These are phyloP conservation scores for Pseudogymnoascus sp. DNA, from an alignment of 2,329 filamentous ascomycete genomes.

Conservation along the genomic window DNA sequence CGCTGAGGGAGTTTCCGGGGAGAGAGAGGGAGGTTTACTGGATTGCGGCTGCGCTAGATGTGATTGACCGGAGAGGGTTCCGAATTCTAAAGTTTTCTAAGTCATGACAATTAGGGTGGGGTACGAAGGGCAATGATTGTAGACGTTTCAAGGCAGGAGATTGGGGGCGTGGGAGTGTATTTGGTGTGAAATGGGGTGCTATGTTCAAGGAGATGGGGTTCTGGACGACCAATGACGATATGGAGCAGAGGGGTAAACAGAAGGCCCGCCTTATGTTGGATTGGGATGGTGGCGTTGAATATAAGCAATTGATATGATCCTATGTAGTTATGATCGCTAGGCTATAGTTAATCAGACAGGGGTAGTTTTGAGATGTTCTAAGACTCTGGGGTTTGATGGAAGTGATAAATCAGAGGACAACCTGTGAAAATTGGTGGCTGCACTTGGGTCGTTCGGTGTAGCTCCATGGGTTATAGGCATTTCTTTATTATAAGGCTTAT, in stretches of 20 bases:
- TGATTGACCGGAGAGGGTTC: slow-evolving; percentile 15
- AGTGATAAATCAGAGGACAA: background rate
- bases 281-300: background rate
- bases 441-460: background rate
- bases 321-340: background rate
- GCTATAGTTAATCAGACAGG: background rate
- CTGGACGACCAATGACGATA: background rate
- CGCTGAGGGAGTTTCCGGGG: slow-evolving; percentile 13
- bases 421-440: background rate
- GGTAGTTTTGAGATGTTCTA: background rate
- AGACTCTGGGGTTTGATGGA: background rate
- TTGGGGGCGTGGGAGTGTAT: background rate
- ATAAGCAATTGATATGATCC: background rate
- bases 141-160: background rate
- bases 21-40: slow-evolving; percentile 19
- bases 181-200: background rate
- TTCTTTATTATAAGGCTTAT: background rate
- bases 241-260: background rate
- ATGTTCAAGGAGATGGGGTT: background rate
- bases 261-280: background rate
- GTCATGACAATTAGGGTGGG: background rate
- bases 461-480: background rate
- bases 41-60: slow-evolving; percentile 15
- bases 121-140: background rate
- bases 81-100: slow-evolving; percentile 10